Conservation (phyloP, 768 basidiomycete species). For the Cantharellus cinnabarinus region DNA sequence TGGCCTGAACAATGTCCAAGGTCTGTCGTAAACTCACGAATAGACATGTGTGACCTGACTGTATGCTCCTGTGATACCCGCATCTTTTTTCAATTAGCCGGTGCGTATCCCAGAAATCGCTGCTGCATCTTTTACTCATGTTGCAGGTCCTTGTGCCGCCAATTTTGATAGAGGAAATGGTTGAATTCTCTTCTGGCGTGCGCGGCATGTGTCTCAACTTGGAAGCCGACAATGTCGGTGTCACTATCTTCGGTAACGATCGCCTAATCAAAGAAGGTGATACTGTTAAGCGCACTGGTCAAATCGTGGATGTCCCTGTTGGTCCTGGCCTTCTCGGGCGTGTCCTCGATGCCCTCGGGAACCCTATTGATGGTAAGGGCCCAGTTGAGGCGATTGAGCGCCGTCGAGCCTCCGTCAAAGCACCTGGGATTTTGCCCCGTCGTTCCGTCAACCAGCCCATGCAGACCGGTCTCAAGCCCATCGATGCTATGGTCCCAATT, state of each 20-base stretch:
- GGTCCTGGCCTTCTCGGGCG: conserved; percentile 94
- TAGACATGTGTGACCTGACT: conserved; percentile 5
- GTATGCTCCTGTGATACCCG: not conserved
- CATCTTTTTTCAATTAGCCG: conserved; percentile 8
- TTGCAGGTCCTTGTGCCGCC: not conserved
- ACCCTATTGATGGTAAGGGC: conserved; percentile 99
- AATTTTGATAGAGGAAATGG: conserved; percentile 80
- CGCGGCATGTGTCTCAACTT: conserved; percentile 99
- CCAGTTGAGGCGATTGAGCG: conserved; percentile 87
- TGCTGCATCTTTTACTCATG: not conserved
- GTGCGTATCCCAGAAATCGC: conserved; percentile 9
- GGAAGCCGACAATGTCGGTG: conserved; percentile 99
- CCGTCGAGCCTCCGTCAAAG: conserved; percentile 94
- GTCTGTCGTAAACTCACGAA: conserved; percentile 21
- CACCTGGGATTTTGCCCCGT: conserved; percentile 96
- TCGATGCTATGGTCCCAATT: conserved; percentile 99
- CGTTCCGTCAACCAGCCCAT: conserved; percentile 99
- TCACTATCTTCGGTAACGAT: conserved; percentile 97
- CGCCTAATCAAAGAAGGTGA: conserved; percentile 99
- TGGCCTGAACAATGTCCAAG: conserved; percentile 96
- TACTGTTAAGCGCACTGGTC: conserved; percentile 99
- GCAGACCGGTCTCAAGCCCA: conserved; percentile 99
- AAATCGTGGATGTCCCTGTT: conserved; percentile 99
- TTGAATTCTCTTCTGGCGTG: conserved; percentile 99
- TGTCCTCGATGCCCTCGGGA: conserved; percentile 98